phyloP scores from a whole-genome alignment of 352 stramenopile genomes.

The Elongisporangium prolatum region DNA sequence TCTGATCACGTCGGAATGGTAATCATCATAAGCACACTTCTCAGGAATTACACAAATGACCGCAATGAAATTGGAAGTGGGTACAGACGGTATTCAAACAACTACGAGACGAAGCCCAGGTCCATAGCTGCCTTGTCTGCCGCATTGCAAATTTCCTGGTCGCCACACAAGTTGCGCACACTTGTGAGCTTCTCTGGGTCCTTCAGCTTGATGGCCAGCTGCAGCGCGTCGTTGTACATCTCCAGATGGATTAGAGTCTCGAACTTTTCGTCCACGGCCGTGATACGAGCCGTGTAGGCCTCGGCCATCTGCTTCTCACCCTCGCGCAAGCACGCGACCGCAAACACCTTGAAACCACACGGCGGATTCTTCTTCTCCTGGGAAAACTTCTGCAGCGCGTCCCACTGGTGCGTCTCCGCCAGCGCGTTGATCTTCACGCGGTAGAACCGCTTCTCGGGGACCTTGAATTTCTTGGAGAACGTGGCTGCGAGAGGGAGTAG shows the following conservation, averaged over 20 bases:
- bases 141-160: constrained; percentile 68
- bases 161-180: constrained; percentile 74
- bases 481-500: constrained; percentile 54
- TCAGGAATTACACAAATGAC: background rate
- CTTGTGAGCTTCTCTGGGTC: constrained; percentile 84
- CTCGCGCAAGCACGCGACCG: constrained; percentile 67
- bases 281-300: constrained; percentile 77
- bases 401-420: constrained; percentile 82
- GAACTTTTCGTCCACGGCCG: constrained; percentile 80
- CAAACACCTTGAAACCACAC: constrained; percentile 83
- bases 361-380: constrained; percentile 83
- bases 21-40: background rate
- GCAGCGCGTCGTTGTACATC: constrained; percentile 77
- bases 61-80: background rate
- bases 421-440: constrained; percentile 89
- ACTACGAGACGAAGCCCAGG: constrained; percentile 71
- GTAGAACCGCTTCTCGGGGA: constrained; percentile 90
- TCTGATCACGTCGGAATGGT: background rate
- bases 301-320: constrained; percentile 82
- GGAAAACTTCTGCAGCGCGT: constrained; percentile 84
- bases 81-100: background rate
- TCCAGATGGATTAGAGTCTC: constrained; percentile 83
- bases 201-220: constrained; percentile 82
- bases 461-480: constrained; percentile 87
- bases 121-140: constrained; percentile 79